Evolutionary conservation across 257 asterid species (phyloP).

Genomic region (Pogostemon cablin): DNA sequence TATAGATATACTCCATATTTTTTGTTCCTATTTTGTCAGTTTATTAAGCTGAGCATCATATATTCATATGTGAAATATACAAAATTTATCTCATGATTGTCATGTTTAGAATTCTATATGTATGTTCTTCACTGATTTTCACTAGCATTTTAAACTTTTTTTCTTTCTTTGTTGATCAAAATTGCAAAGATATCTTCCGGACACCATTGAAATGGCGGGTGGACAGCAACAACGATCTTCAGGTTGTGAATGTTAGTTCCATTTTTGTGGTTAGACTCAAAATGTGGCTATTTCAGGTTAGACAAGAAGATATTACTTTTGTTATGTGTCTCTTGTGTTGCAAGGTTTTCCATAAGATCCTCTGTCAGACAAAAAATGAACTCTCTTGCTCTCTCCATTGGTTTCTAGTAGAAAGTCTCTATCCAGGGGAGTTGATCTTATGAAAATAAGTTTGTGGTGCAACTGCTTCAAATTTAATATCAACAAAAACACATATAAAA

Average conservation of each 20-base stretch:
- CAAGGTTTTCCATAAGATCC: too few relatives aligned
- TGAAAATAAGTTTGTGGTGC: too few relatives aligned
- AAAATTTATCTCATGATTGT: neutral
- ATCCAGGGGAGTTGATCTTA: too few relatives aligned
- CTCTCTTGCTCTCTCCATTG: too few relatives aligned
- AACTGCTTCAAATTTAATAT: too few relatives aligned
- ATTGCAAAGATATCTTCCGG: conserved; percentile 30
- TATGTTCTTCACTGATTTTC: conserved; percentile 13
- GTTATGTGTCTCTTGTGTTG: too few relatives aligned
- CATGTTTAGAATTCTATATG: neutral
- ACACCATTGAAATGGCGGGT: conserved; percentile 58
- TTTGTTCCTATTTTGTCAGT: neutral
- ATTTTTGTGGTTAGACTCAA: conserved; percentile 2
- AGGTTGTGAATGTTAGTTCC: conserved; percentile 61
- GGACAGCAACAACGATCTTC: conserved; percentile 68
- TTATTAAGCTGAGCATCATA: neutral
- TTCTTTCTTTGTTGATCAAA: neutral
- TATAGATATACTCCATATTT: too few relatives aligned
- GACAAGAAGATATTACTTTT: too few relatives aligned
- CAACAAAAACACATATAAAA: too few relatives aligned
- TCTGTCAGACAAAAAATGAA: too few relatives aligned
- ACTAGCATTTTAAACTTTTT: neutral
- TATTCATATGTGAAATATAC: neutral
- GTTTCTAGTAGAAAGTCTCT: too few relatives aligned
- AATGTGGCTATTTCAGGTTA: neutral